These are phyloP conservation scores for Crassisporium funariophilum DNA, from an alignment of 768 basidiomycete species.

Conservation along the genomic window DNA sequence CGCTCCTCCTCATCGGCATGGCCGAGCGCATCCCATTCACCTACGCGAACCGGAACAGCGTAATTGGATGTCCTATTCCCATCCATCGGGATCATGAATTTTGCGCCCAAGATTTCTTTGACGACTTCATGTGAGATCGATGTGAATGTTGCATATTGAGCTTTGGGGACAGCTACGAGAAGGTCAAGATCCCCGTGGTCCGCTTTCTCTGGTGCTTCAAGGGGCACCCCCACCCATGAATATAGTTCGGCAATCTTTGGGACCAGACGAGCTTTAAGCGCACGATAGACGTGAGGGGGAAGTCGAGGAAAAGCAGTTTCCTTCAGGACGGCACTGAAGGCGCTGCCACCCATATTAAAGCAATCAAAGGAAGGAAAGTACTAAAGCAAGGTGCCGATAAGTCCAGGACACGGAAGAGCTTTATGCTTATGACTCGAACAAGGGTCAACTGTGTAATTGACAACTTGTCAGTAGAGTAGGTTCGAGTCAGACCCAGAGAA, in stretches of 20 bases:
- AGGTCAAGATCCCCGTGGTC: constrained; percentile 76
- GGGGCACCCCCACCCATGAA: constrained; percentile 52
- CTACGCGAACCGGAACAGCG: constrained; percentile 47
- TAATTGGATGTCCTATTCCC: constrained; percentile 66
- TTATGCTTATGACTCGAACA: neutral
- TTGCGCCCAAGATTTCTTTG: constrained; percentile 47
- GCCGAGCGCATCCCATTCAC: constrained; percentile 39
- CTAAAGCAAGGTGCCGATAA: neutral
- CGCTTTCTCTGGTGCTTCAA: constrained; percentile 64
- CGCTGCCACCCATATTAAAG: constrained; percentile 66
- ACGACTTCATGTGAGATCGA: constrained; percentile 37
- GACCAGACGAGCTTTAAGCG: constrained; percentile 48
- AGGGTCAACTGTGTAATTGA: too few relatives aligned
- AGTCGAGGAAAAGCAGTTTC: constrained; percentile 60
- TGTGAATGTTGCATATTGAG: constrained; percentile 7
- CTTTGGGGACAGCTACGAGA: constrained; percentile 52
- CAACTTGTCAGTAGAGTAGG: too few relatives aligned
- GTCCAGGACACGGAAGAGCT: neutral
- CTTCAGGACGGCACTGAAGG: constrained; percentile 52
- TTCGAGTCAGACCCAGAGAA: too few relatives aligned
- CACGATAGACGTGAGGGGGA: constrained; percentile 52
- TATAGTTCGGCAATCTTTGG: constrained; percentile 50
- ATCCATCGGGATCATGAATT: constrained; percentile 44
- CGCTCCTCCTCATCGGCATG: constrained; percentile 30
- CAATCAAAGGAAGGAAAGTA: too few relatives aligned